Evolutionary conservation across 371 early-diverging fungal genomes (phyloP).

Genomic region (Actinomortierella ambigua): DNA sequence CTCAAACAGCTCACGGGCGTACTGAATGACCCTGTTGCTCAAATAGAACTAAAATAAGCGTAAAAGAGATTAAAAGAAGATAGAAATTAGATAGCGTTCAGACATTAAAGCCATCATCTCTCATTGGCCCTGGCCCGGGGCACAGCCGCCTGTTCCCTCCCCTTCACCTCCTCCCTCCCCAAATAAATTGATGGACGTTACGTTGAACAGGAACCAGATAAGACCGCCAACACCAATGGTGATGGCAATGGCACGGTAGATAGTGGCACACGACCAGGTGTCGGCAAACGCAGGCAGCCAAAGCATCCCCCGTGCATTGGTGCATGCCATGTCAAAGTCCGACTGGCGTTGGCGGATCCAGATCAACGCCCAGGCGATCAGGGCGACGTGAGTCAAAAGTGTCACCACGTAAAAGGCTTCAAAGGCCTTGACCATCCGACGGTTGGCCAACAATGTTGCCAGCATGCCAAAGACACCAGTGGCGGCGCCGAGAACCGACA

Average conservation of each 20-base stretch:
- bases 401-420: constrained; percentile 44
- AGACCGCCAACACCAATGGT: constrained; percentile 25
- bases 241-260: constrained; percentile 17
- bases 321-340: constrained; percentile 22
- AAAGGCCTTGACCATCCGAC: constrained; percentile 36
- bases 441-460: constrained; percentile 26
- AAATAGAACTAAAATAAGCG: constrained; percentile 22
- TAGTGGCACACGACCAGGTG: constrained; percentile 30
- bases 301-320: constrained; percentile 14
- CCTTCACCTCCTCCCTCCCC: no score
- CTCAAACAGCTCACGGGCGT: constrained; percentile 39
- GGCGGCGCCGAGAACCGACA: constrained; percentile 34
- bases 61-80: not conserved
- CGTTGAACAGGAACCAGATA: constrained; percentile 36
- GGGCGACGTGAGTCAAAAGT: constrained; percentile 32
- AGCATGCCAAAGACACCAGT: constrained; percentile 40
- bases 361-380: constrained; percentile 32
- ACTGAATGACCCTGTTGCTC: constrained; percentile 46
- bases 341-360: constrained; percentile 28
- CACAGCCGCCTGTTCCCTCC: no score
- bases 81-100: no score
- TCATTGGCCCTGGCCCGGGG: no score
- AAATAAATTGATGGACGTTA: constrained; percentile 1
- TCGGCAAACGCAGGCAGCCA: constrained; percentile 22
- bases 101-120: no score